Evolutionary conservation across 495 filamentous ascomycete species (phyloP).

Genomic region (Physcia stellaris): DNA sequence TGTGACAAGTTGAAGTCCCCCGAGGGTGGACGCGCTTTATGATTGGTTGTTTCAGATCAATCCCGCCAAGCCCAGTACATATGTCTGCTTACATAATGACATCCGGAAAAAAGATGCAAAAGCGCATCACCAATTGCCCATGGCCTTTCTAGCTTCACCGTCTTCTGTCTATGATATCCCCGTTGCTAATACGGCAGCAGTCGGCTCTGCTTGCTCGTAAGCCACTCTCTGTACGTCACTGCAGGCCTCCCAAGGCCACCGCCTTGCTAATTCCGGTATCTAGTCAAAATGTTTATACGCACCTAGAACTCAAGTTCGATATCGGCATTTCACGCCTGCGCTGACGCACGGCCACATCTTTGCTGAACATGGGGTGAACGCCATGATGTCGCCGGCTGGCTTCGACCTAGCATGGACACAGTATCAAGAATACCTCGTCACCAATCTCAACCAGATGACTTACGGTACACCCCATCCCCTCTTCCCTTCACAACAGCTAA

Average conservation of each 20-base stretch:
- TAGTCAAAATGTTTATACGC: constrained; percentile 11
- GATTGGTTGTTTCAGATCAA: constrained; percentile 6
- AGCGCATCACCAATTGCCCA: constrained; percentile 6
- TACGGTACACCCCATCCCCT: constrained; percentile 41
- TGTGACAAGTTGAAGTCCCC: constrained; percentile 1
- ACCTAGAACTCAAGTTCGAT: constrained; percentile 20
- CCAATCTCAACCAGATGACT: constrained; percentile 60
- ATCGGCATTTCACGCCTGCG: constrained; percentile 40
- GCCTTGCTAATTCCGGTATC: background rate
- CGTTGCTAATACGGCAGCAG: constrained; percentile 36
- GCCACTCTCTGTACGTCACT: constrained; percentile 5
- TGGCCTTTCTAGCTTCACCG: constrained; percentile 4
- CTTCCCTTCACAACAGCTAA: background rate
- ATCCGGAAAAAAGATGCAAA: background rate
- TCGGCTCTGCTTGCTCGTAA: constrained; percentile 28
- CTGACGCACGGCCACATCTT: constrained; percentile 42
- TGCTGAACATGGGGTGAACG: constrained; percentile 46
- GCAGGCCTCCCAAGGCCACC: background rate
- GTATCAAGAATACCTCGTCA: constrained; percentile 60
- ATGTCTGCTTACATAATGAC: background rate
- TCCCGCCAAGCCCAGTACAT: constrained; percentile 3
- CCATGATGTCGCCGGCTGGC: constrained; percentile 48
- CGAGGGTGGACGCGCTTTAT: background rate
- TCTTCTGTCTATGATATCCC: constrained; percentile 32
- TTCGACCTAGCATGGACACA: constrained; percentile 69